phyloP scores from a whole-genome alignment of 805 yeast genomes.

The Kodamaea restingae region DNA sequence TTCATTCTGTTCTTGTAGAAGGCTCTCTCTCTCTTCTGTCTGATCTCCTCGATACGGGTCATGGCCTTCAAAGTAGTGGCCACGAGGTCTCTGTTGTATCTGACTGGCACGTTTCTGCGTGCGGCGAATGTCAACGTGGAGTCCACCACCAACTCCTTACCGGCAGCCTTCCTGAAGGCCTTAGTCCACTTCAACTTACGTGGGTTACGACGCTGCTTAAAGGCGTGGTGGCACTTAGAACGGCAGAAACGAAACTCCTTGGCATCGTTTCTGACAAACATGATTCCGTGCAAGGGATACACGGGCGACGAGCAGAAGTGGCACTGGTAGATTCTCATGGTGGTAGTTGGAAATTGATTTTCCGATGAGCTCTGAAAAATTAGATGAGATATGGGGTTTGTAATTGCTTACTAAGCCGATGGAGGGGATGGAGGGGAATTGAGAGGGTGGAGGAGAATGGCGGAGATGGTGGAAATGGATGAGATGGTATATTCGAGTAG shows the following conservation, averaged over 20 bases:
- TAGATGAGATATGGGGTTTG: neutral
- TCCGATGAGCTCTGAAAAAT: constrained; percentile 5
- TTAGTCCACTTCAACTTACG: constrained; percentile 98
- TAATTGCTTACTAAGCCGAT: neutral
- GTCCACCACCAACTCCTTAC: constrained; percentile 96
- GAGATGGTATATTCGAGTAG: too few species aligned
- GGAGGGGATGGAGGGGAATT: neutral
- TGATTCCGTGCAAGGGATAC: constrained; percentile 79
- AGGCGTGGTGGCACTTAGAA: constrained; percentile 95
- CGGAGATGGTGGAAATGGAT: too few species aligned
- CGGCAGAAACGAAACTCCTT: constrained; percentile 97
- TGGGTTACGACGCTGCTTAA: constrained; percentile 98
- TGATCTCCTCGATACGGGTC: constrained; percentile 93
- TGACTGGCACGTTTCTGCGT: constrained; percentile 95
- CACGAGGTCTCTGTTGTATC: constrained; percentile 95
- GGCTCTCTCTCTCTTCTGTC: constrained; percentile 94
- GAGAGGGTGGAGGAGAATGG: too few species aligned
- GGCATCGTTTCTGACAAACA: constrained; percentile 97
- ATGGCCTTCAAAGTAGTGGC: constrained; percentile 91
- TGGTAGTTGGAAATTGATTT: constrained; percentile 8
- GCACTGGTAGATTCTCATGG: constrained; percentile 84
- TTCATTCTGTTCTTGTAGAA: constrained; percentile 99
- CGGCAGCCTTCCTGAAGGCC: constrained; percentile 98
- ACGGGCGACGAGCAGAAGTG: constrained; percentile 98
- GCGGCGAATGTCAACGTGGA: constrained; percentile 94